A percentile compares a stretch with the other conserved stretches of the same genome.
Conservation (phyloP, 768 basidiomycete genomes). For the Boletus barrowsii region DNA sequence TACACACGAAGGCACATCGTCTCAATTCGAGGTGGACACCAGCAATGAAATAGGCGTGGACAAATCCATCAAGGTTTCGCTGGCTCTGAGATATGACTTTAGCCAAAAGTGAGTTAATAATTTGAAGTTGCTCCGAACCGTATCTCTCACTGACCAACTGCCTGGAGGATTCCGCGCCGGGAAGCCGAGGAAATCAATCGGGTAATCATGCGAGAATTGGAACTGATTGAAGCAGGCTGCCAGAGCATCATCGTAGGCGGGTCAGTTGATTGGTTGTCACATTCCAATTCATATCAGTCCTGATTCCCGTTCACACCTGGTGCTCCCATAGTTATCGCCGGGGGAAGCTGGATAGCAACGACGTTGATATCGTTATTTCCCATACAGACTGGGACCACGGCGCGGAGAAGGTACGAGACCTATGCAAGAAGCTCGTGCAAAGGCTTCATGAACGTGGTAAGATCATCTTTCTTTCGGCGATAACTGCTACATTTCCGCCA, state of each 20-base stretch:
- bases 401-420: slow-evolving; percentile 50
- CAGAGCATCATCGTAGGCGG: slow-evolving; percentile 78
- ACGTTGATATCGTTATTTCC: slow-evolving; percentile 87
- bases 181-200: slow-evolving; percentile 80
- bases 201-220: slow-evolving; percentile 65
- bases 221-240: slow-evolving; percentile 61
- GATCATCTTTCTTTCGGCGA: slow-evolving; percentile 13
- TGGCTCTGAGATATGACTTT: slow-evolving; percentile 60
- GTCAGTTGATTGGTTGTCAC: slow-evolving; percentile 38
- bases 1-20: slow-evolving; percentile 19
- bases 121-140: too few species aligned
- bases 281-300: neutral
- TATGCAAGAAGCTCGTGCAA: slow-evolving; percentile 59
- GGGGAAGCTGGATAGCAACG: slow-evolving; percentile 78
- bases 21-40: slow-evolving; percentile 21
- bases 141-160: neutral
- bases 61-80: slow-evolving; percentile 51
- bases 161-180: slow-evolving; percentile 59
- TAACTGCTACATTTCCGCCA: neutral
- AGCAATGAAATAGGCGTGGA: slow-evolving; percentile 30
- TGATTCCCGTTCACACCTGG: neutral
- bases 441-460: slow-evolving; percentile 56
- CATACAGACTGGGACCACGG: slow-evolving; percentile 52
- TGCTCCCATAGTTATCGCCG: slow-evolving; percentile 63
- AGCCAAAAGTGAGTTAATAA: slow-evolving; percentile 37